Percentiles rank a stretch among this genome's conserved stretches.
These are phyloP conservation scores for Testicularia cyperi DNA, from an alignment of 1,284 basidiomycete genomes.

Conservation along the genomic window DNA sequence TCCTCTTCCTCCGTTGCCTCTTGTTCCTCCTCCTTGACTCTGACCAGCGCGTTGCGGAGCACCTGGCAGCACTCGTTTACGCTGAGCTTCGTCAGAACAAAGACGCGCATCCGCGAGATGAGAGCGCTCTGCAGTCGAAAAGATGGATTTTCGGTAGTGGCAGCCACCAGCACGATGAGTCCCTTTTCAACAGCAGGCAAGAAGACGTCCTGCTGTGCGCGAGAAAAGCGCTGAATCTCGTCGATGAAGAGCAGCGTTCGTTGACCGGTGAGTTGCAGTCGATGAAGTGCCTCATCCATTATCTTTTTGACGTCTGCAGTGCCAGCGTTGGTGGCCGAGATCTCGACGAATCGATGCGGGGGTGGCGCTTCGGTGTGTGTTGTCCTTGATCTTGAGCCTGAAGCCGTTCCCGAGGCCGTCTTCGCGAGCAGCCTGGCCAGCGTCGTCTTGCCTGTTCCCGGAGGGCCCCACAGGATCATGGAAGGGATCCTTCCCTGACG, in stretches of 20 bases:
- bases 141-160: slow-evolving; percentile 89
- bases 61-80: slow-evolving; percentile 43
- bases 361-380: slow-evolving; percentile 7
- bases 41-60: slow-evolving; percentile 27
- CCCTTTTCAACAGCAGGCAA: slow-evolving; percentile 37
- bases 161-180: slow-evolving; percentile 69
- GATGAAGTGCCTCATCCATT: slow-evolving; percentile 77
- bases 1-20: too few relatives aligned
- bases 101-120: slow-evolving; percentile 73
- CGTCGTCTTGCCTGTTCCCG: slow-evolving; percentile 72
- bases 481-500: slow-evolving; percentile 46
- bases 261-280: slow-evolving; percentile 71
- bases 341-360: slow-evolving; percentile 50
- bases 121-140: slow-evolving; percentile 73
- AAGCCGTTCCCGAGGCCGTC: slow-evolving; percentile 69
- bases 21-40: slow-evolving; percentile 14
- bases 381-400: slow-evolving; percentile 71
- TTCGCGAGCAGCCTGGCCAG: slow-evolving; percentile 72
- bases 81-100: slow-evolving; percentile 50
- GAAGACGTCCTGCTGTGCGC: slow-evolving; percentile 71
- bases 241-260: slow-evolving; percentile 77
- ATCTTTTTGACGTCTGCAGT: slow-evolving; percentile 76
- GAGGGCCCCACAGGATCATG: slow-evolving; percentile 58
- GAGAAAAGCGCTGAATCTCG: slow-evolving; percentile 81
- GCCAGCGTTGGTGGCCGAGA: slow-evolving; percentile 65